Evolutionary conservation across 164 flowering plant species (phyloP), one percentile per base, ranked within the genome.

Genomic region (Akebia trifoliata): DNA sequence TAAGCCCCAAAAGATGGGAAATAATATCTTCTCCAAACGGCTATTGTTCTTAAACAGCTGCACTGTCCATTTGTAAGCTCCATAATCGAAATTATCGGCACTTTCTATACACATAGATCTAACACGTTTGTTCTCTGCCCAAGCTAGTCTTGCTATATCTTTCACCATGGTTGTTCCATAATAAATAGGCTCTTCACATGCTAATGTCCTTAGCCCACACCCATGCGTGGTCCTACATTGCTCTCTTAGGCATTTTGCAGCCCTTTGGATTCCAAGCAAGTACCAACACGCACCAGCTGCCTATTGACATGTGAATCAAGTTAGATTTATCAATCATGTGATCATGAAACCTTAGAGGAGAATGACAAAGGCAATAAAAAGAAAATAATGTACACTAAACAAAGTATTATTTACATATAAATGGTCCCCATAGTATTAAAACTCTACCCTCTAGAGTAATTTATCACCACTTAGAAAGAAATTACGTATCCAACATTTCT

Each of bases 241-340:
- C 56, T 72, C 70, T 54, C 36, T 80, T 57, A 93, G 64, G 64
- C 98, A 93, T 47, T 81, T 77, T 50, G 83, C 71, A 1, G 93
- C 82, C 64, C 98, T 84, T 61, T 93, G 95, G 15, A 89, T 75
- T 14, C 98, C 98, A 54, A 93, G 62, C 71, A 93, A 73, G 72
- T 87, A 93, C 98, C 97, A 93, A 60, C 98, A 93, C 32, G 97
- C 98, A 49, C 98, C 98, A 10, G 96, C 97, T 2, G 97, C 98
- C 98, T 93, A 63, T 30, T 15, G 21, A 25, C 21, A 34, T 15
- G 10, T 42, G 26, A n/a, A n/a, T n/a, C n/a, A n/a, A n/a, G n/a
- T n/a, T n/a, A n/a, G n/a, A n/a, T n/a, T n/a, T n/a, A n/a, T 36
- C 31, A 11, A 2, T 14, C 17, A 31, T n/a, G 9, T 37, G 14